These are phyloP conservation scores for Umbelopsis vinacea DNA, from an alignment of 192 early-diverging fungal genomes.

Conservation along the genomic window DNA sequence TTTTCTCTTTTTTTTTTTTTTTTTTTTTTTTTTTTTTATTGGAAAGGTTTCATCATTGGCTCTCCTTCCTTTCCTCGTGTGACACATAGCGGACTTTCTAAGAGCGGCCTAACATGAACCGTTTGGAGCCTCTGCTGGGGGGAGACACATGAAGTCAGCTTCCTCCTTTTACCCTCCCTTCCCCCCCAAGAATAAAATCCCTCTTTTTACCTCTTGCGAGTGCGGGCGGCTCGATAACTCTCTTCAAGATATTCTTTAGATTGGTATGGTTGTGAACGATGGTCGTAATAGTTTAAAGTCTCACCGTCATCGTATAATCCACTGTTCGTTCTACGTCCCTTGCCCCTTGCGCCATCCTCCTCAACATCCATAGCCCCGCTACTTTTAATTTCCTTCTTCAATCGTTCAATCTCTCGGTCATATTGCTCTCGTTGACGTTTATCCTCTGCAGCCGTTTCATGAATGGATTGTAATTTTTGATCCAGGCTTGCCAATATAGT, in stretches of 20 bases:
- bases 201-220: conserved; percentile 11
- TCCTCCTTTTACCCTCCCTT: too few relatives aligned
- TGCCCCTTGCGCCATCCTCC: conserved; percentile 8
- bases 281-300: conserved; percentile 1
- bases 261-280: not conserved
- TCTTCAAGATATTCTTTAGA: conserved; percentile 24
- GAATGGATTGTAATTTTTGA: conserved; percentile 53
- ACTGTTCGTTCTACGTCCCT: conserved; percentile 14
- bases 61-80: not conserved
- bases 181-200: not conserved
- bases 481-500: conserved; percentile 57
- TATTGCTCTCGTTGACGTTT: conserved; percentile 45
- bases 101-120: conserved; percentile 25
- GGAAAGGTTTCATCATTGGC: conserved; percentile 23
- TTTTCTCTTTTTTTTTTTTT: conserved; percentile 20
- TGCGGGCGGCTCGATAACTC: conserved; percentile 10
- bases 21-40: conserved; percentile 23
- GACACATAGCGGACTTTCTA: conserved; percentile 15
- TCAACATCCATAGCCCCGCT: conserved; percentile 12
- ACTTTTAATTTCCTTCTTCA: conserved; percentile 43
- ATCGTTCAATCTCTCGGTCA: conserved; percentile 51
- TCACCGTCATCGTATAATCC: conserved; percentile 20
- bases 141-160: not conserved
- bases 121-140: conserved; percentile 28
- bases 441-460: conserved; percentile 45